phyloP scores from a whole-genome alignment of 345 rosid genomes.

The Nasturtium officinale region DNA sequence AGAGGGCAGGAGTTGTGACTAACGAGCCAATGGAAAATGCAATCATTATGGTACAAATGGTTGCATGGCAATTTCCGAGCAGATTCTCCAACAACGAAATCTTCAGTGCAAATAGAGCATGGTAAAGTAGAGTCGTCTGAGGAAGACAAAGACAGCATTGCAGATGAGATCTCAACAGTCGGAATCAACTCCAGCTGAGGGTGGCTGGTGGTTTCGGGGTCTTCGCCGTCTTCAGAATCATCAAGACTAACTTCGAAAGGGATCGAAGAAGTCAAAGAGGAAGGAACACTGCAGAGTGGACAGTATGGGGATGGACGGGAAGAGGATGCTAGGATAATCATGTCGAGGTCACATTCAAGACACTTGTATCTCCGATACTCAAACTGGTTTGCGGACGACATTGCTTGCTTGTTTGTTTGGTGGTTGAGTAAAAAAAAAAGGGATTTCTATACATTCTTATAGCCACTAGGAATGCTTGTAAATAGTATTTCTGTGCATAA shows the following conservation, averaged over 20 bases:
- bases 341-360: conserved; percentile 48
- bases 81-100: conserved; percentile 38
- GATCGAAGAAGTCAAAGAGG: conserved; percentile 15
- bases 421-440: too few species aligned
- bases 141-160: conserved; percentile 2
- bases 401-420: too few species aligned
- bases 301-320: conserved; percentile 24
- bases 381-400: not conserved
- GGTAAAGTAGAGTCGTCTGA: conserved; percentile 29
- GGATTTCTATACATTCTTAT: not conserved
- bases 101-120: conserved; percentile 52
- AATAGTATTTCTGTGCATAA: not conserved
- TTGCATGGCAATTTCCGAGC: conserved; percentile 53
- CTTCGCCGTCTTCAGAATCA: conserved; percentile 41
- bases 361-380: conserved; percentile 46
- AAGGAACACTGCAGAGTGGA: conserved; percentile 39
- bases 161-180: conserved; percentile 43
- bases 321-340: conserved; percentile 38
- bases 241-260: not conserved
- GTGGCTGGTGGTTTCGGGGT: too few species aligned
- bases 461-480: not conserved
- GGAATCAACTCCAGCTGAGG: conserved; percentile 33
- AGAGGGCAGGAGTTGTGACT: conserved; percentile 54
- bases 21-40: conserved; percentile 53
- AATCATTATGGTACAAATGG: conserved; percentile 52